Conservation (phyloP, 2,329 filamentous ascomycete species). For the Pyrenophora seminiperda region DNA sequence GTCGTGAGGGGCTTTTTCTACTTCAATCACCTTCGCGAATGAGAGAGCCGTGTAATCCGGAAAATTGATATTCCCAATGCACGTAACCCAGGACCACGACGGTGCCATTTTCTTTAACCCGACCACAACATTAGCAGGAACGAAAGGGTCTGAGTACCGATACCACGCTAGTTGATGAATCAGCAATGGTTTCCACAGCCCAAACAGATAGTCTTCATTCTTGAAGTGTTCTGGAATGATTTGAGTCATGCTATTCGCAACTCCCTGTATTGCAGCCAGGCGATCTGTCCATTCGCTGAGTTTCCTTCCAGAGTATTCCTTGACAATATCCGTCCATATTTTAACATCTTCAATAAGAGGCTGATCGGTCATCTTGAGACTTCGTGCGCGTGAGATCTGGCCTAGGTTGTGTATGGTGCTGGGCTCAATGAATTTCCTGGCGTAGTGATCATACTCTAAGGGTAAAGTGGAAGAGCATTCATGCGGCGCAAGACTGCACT, state of each 20-base stretch:
- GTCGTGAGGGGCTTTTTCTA: too few species aligned
- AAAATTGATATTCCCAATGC: neutral
- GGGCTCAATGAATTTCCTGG: too few species aligned
- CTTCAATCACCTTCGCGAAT: too few species aligned
- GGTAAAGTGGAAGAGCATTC: neutral
- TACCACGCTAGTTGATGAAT: neutral
- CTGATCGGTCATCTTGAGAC: neutral
- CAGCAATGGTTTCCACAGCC: neutral
- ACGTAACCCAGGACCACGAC: neutral
- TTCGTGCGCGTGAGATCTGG: neutral
- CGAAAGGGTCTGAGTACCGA: neutral
- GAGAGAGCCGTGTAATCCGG: neutral
- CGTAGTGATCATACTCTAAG: neutral
- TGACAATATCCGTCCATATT: neutral
- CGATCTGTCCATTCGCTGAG: constrained; percentile 4
- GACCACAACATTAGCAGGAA: neutral
- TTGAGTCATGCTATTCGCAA: neutral
- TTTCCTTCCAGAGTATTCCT: neutral
- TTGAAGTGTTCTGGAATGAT: neutral
- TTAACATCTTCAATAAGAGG: neutral
- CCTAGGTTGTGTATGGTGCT: neutral
- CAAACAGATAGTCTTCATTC: neutral
- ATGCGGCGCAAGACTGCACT: neutral
- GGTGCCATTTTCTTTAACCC: neutral
- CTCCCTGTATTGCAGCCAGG: constrained; percentile 4